Evolutionary conservation across 75 land plant genomes (phyloP).

Genomic region (Cunninghamia lanceolata): DNA sequence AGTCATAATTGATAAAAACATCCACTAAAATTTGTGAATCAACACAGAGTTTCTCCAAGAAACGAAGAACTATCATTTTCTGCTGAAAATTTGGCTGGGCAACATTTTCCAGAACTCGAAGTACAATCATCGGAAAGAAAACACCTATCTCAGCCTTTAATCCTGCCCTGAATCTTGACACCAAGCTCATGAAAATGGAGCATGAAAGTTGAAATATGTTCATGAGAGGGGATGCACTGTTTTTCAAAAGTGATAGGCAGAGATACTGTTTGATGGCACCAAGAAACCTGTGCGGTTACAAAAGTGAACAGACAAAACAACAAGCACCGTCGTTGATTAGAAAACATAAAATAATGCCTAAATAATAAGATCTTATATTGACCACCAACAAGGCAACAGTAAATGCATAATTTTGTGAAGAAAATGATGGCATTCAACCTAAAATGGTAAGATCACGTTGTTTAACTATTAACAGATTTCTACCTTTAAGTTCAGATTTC

Average conservation of each 20-base stretch:
- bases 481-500: not conserved
- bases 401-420: not conserved
- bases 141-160: slow-evolving; percentile 99
- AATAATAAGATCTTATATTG: not conserved
- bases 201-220: slow-evolving; percentile 98
- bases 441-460: not conserved
- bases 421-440: not conserved
- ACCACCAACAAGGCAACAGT: not conserved
- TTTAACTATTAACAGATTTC: not conserved
- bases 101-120: slow-evolving; percentile 96
- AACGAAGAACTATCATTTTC: slow-evolving; percentile 97
- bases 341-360: not conserved
- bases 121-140: slow-evolving; percentile 99
- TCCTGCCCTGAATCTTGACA: slow-evolving; percentile 95
- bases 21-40: slow-evolving; percentile 98
- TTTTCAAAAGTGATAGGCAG: slow-evolving; percentile 95
- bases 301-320: not conserved
- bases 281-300: slow-evolving; percentile 67
- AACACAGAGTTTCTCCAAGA: slow-evolving; percentile 90
- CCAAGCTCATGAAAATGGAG: slow-evolving; percentile 98
- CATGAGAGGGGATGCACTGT: slow-evolving; percentile 90
- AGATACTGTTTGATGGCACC: slow-evolving; percentile 98
- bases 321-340: not conserved
- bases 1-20: slow-evolving; percentile 97
- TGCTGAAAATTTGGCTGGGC: slow-evolving; percentile 96